phyloP scores from a whole-genome alignment of 2,329 filamentous ascomycete species.

The Hirsutella rhossiliensis region DNA sequence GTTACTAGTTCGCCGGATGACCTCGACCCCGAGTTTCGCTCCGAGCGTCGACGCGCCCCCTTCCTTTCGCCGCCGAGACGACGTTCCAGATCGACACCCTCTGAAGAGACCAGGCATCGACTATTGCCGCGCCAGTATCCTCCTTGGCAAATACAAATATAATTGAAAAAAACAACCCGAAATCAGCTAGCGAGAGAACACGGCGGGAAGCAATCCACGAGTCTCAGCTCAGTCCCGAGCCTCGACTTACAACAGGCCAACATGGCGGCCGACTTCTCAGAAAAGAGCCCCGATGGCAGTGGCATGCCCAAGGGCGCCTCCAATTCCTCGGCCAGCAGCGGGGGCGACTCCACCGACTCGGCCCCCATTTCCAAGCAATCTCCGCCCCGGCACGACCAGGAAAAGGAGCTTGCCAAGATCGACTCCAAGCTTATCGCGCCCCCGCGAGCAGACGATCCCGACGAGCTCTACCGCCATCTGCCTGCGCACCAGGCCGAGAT shows the following conservation, averaged over 20 bases:
- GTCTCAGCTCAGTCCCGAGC: not conserved
- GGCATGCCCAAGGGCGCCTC: not conserved
- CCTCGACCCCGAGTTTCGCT: too few relatives aligned
- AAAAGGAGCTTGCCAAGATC: constrained; percentile 6
- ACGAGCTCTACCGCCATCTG: constrained; percentile 49
- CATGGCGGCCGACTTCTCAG: not conserved
- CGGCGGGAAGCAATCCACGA: too few relatives aligned
- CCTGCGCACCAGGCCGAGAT: constrained; percentile 54
- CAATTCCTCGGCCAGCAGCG: not conserved
- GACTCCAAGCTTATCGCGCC: constrained; percentile 11
- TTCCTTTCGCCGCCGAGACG: too few relatives aligned
- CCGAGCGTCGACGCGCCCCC: too few relatives aligned
- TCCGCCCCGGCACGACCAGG: not conserved
- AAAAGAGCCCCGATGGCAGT: not conserved
- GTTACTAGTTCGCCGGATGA: too few relatives aligned
- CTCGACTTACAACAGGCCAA: not conserved
- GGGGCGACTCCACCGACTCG: constrained; percentile 1
- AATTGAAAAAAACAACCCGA: too few relatives aligned
- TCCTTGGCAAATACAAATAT: too few relatives aligned
- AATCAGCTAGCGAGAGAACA: too few relatives aligned
- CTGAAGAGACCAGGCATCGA: too few relatives aligned
- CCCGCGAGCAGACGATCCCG: constrained; percentile 22
- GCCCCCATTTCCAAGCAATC: constrained; percentile 1
- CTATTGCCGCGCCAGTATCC: too few relatives aligned
- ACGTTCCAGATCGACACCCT: too few relatives aligned